Conservation (phyloP, 2,329 filamentous ascomycete genomes). For the Neonectria punicea region DNA sequence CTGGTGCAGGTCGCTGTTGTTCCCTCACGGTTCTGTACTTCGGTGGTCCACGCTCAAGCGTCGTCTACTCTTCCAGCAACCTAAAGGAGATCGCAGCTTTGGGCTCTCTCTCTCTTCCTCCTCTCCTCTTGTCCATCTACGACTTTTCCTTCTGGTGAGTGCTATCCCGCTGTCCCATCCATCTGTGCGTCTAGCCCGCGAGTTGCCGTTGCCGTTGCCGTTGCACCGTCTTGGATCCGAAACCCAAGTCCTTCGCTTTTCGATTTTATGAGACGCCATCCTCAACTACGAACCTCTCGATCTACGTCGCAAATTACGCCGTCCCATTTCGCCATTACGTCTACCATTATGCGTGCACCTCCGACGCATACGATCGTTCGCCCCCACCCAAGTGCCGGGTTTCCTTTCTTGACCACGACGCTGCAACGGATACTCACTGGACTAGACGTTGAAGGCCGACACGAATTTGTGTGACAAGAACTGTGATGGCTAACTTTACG, state of each 20-base stretch:
- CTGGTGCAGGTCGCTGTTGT: constrained; percentile 42
- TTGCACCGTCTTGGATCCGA: background rate
- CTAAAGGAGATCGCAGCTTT: constrained; percentile 31
- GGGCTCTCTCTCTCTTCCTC: constrained; percentile 26
- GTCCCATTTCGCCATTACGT: background rate
- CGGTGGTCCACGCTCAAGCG: constrained; percentile 25
- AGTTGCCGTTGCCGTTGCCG: constrained; percentile 3
- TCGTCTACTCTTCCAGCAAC: constrained; percentile 24
- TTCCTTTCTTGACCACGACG: background rate
- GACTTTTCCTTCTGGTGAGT: constrained; percentile 39
- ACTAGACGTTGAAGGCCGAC: background rate
- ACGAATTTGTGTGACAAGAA: too few relatives aligned
- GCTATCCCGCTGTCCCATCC: background rate
- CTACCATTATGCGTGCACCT: background rate
- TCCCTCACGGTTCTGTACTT: constrained; percentile 27
- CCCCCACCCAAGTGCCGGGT: too few relatives aligned
- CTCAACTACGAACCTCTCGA: background rate
- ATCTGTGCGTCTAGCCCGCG: background rate
- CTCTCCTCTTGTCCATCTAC: constrained; percentile 29
- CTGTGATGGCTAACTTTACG: background rate
- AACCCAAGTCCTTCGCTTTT: background rate
- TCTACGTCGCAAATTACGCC: too few relatives aligned
- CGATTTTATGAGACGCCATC: too few relatives aligned
- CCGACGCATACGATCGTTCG: background rate
- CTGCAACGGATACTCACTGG: background rate